These are phyloP conservation scores for Coccinonectria pachysandricola DNA, from an alignment of 2,329 filamentous ascomycete species.

Conservation along the genomic window DNA sequence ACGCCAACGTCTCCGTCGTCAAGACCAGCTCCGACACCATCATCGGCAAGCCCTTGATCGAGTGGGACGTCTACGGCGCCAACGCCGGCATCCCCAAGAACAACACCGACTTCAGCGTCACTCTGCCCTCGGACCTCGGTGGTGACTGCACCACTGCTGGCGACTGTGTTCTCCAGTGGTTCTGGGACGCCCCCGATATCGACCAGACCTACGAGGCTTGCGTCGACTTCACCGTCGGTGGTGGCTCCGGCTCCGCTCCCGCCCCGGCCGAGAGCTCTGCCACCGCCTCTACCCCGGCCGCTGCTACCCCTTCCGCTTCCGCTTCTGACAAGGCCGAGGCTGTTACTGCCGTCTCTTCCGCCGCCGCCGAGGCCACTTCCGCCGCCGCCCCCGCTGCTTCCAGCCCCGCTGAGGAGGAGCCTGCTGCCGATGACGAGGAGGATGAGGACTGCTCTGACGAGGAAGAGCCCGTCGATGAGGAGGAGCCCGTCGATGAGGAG, in stretches of 20 bases:
- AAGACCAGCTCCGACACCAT: conserved; percentile 40
- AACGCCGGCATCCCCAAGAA: conserved; percentile 28
- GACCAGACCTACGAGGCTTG: conserved; percentile 55
- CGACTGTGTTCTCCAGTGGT: conserved; percentile 48
- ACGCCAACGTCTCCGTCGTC: conserved; percentile 48
- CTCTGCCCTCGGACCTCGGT: conserved; percentile 37
- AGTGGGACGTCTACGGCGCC: conserved; percentile 45
- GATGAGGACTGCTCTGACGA: conserved; percentile 13
- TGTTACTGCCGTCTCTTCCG: conserved; percentile 2
- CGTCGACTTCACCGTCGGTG: conserved; percentile 40
- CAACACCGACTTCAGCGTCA: conserved; percentile 42
- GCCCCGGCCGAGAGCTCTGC: conserved; percentile 3
- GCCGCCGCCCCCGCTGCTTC: conserved; percentile 7
- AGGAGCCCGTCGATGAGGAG: conserved; percentile 6
- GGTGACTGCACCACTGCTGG: conserved; percentile 38
- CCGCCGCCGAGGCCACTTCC: conserved; percentile 4
- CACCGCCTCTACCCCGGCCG: conserved; percentile 3
- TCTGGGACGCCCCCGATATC: conserved; percentile 45
- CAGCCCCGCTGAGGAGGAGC: conserved; percentile 2
- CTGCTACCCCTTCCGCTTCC: conserved; percentile 5
- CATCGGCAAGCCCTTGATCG: conserved; percentile 42
- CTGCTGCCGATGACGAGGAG: conserved; percentile 3
- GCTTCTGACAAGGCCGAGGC: conserved; percentile 3
- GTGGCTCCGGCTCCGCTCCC: conserved; percentile 1
- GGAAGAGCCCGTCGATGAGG: conserved; percentile 5